Conservation (phyloP, 257 asterid species). For the Plantago ovata region DNA sequence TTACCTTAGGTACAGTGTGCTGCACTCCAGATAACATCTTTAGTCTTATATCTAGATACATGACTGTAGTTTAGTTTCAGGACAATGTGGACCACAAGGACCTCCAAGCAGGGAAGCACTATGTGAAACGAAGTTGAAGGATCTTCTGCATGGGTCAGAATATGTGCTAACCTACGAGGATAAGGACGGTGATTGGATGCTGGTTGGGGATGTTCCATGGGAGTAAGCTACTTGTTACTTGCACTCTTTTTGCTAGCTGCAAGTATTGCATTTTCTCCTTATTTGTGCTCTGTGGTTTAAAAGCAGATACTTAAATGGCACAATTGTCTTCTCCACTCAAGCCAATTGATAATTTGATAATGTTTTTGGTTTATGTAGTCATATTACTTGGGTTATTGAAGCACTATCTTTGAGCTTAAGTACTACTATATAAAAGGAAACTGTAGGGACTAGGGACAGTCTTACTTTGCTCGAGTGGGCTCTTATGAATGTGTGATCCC, state of each 20-base stretch:
- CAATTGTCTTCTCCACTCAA: too few relatives aligned
- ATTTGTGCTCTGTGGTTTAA: background rate
- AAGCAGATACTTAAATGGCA: background rate
- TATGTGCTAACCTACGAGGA: constrained; percentile 39
- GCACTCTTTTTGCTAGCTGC: background rate
- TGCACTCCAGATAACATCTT: background rate
- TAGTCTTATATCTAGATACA: background rate
- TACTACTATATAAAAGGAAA: too few relatives aligned
- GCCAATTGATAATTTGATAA: too few relatives aligned
- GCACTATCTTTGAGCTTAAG: too few relatives aligned
- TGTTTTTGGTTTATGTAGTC: too few relatives aligned
- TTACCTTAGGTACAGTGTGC: constrained; percentile 39
- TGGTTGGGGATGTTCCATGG: constrained; percentile 38
- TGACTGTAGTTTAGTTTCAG: constrained; percentile 22
- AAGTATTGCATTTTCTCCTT: background rate
- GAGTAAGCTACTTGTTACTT: constrained; percentile 21
- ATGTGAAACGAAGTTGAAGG: constrained; percentile 61
- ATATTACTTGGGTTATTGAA: too few relatives aligned
- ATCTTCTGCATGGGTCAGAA: constrained; percentile 64
- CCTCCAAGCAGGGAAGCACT: constrained; percentile 42
- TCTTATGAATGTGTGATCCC: too few relatives aligned
- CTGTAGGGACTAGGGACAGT: too few relatives aligned
- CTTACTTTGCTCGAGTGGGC: too few relatives aligned
- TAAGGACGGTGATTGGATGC: constrained; percentile 39
- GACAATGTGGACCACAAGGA: constrained; percentile 62